Base-by-base conservation (phyloP, 2,329 filamentous ascomycete species). In the Ilyonectria mors-panacis region DNA sequence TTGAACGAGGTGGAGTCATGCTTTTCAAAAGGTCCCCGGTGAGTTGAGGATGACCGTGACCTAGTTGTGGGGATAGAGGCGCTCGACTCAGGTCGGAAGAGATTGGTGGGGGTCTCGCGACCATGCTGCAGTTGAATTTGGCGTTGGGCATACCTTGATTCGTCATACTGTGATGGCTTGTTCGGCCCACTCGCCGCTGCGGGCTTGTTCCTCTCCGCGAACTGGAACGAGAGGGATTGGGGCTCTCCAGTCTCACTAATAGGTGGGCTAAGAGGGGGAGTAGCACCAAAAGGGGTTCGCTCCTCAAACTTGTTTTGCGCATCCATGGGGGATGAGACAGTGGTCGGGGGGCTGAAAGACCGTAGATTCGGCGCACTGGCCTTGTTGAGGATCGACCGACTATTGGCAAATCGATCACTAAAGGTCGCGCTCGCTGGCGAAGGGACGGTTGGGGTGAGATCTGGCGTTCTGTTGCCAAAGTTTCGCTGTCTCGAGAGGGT, bases 51-150 rank as follows among this genome's bases (percentile, higher is more conserved):
- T 2, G 86, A 87, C 10, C 82, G 79, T 7, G 87, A 86, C n/a
- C 83, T 78, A 13, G 74, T 76, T 15, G 80, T 81, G 6, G 78
- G 75, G 30, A 79, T 77, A 1, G 85, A 84, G 5, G 78, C 76
- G 63, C 81, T 83, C 0, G 85, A 85, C 26, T 86, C 87, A 4
- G 85, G 75, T 12, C 85, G 83, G 70, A 77, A 77, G 8, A 81
- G 81, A 37, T 80, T 80, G 0, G 83, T 84, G 0, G 91, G 88
- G 0, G 89, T 89, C 63, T 92, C 91, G 28, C 92, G 88, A 30
- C 91, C 93, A 75, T 93, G 89, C 70, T 95, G 93, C 78, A 97
- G 88, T 78, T 94, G 93, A 54, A 93, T 83, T 76, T 97, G 93
- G 50, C 94, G 89, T 76, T 97, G 92, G 6, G 93, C 88, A 75